Base-by-base conservation (phyloP, 805 yeast species). In the Pichia cabralensis region DNA sequence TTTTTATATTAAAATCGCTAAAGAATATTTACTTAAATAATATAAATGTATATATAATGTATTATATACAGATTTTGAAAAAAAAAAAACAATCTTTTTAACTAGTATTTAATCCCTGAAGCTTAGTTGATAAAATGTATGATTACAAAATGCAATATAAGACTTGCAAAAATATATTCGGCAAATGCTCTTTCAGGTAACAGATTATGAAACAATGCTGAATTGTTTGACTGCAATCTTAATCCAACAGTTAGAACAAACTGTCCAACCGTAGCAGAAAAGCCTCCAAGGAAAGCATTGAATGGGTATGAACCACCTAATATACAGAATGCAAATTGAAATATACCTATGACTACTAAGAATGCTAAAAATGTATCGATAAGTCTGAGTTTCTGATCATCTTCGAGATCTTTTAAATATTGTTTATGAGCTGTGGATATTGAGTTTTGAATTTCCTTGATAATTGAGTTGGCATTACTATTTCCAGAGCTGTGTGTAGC, bases 201-300 rank as follows among this genome's bases (percentile, higher is more conserved):
- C 6, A 56, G 40, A 9, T 44, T 45, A 16, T 35, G 39, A 39
- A 56, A 57, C 3, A 54, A 28, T 5, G 34, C 26, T 15, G 39
- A 37, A 31, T 29, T 64, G 48, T 40, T 65, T 59, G 39, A 65
- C 53, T 88, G 96, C 50, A 89, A 68, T 51, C 97, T 69, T 50
- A 92, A 64, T 41, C 82, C 70, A 27, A 82, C 84, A 10, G 94
- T 75, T 43, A 92, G 69, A 18, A 92, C 97, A 56, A 92, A 92
- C 58, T 92, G 97, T 11, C 95, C 97, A 33, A 92, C 96, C 29
- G 96, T 83, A 16, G 85, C 65, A 36, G 80, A 72, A 54, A 92
- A 92, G 1, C 97, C 97, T 15, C 95, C 89, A 40, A 92, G 67
- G 54, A 92, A 92, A 17, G 96, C 97, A 60, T 92, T 92, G 71